Evolutionary conservation across 768 basidiomycete species (phyloP), one percentile per base, ranked within the genome.

Genomic region (Gelatoporia subvermispora): DNA sequence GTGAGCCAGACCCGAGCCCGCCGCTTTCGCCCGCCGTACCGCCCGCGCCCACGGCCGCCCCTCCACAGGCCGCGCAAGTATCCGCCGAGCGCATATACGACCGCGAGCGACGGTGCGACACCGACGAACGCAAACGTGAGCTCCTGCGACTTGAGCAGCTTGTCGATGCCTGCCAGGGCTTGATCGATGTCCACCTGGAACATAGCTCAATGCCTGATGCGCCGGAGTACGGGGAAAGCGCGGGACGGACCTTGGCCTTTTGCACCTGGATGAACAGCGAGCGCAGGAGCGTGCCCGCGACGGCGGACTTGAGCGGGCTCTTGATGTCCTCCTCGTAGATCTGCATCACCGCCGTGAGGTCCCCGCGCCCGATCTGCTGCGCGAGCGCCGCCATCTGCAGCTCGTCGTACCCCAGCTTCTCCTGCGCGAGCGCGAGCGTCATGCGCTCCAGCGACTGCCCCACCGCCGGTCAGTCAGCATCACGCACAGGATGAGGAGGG

Each of bases 51-150:
- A 23, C 68, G 68, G 1, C 77, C 73, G 7, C 77, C 76, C 0
- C 66, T 66, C 69, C 79, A 80, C 1, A 87, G 48, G 1, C 67
- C 66, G 10, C 68, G 56, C 3, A 85, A 24, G 62, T 77, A 82
- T 8, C 79, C 80, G 15, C 76, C 74, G 2, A 76, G 49, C 1
- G 84, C 71, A 56, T 93, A 94, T 3, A 93, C 77, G 28, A 98
- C 70, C 3, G 85, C 79, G 42, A 97, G 68, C 0, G 88, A 85
- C 8, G 95, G 95, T 0, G 95, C 93, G 15, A 98, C 86, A 55
- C 94, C 94, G 51, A 97, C 93, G 60, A 97, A 97, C 4, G 89
- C 95, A 59, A 99, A 99, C 1, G 93, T 96, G 38, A 96, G 73
- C 62, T 95, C 91, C 67, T 96, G 93, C 1, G 91, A 94, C 56